These are phyloP conservation scores for Pseudohalonectria lignicola DNA, from an alignment of 2,329 filamentous ascomycete species.

Conservation along the genomic window DNA sequence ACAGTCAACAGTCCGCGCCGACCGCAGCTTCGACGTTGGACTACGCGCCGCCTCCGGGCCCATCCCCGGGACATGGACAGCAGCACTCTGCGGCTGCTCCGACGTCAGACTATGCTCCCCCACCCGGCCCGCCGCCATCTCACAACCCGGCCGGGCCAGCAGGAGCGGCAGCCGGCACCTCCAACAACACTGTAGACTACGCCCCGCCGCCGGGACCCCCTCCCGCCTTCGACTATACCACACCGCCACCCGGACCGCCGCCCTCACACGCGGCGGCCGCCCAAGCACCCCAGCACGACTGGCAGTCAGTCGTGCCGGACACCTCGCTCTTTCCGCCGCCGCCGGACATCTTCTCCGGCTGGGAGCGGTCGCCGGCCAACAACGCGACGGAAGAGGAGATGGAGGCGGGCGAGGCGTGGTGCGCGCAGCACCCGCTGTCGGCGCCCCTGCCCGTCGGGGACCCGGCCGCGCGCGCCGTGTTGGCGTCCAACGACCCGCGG, in stretches of 20 bases:
- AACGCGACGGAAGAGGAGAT: slow-evolving; percentile 43
- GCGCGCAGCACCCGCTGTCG: slow-evolving; percentile 45
- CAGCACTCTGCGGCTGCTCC: background rate
- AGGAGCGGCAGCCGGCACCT: slow-evolving; percentile 2
- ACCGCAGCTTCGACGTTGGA: background rate
- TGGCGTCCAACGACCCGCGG: slow-evolving; percentile 39
- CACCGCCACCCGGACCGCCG: slow-evolving; percentile 20
- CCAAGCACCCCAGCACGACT: slow-evolving; percentile 45
- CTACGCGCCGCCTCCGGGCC: slow-evolving; percentile 10
- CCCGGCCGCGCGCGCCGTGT: slow-evolving; percentile 31
- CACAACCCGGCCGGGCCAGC: slow-evolving; percentile 1
- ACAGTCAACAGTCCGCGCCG: background rate
- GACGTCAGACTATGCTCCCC: slow-evolving; percentile 10
- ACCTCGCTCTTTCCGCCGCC: slow-evolving; percentile 63
- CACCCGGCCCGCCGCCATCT: slow-evolving; percentile 15
- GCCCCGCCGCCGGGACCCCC: slow-evolving; percentile 21
- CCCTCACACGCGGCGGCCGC: slow-evolving; percentile 14
- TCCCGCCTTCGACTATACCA: slow-evolving; percentile 14
- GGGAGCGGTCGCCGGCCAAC: slow-evolving; percentile 53
- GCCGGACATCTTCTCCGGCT: slow-evolving; percentile 52
- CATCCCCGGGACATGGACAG: slow-evolving; percentile 10
- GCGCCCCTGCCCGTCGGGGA: slow-evolving; percentile 22
- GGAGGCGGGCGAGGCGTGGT: slow-evolving; percentile 57
- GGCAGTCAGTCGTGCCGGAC: slow-evolving; percentile 61
- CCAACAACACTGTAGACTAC: slow-evolving; percentile 11